A percentile compares a stretch with the other conserved stretches of the same genome.
Evolutionary conservation across 1,139 yeast species (phyloP).

Genomic region (Blastobotrys elegans): DNA sequence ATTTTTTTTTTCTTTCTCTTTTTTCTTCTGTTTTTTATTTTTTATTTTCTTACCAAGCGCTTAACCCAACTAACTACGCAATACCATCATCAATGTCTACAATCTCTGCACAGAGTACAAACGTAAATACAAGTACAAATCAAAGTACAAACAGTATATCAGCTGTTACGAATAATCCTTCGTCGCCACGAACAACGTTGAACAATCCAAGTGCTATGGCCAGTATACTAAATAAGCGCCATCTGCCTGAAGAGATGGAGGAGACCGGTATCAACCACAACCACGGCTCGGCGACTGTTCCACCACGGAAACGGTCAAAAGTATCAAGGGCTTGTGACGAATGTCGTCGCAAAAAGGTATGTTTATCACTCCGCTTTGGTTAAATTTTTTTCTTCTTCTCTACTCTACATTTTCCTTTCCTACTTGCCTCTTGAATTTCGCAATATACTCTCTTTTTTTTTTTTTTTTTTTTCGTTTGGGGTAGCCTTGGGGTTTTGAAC

Average conservation of each 20-base stretch:
- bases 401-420: background rate
- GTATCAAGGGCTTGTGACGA: slow-evolving; percentile 44
- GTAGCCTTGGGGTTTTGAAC: too few relatives aligned
- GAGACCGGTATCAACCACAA: background rate
- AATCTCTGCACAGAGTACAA: background rate
- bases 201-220: background rate
- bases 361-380: too few relatives aligned
- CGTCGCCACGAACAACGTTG: background rate
- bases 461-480: too few relatives aligned
- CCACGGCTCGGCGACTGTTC: slow-evolving; percentile 13
- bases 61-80: background rate
- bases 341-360: slow-evolving; percentile 38
- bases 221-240: background rate
- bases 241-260: background rate
- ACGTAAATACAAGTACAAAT: background rate
- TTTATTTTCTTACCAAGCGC: background rate
- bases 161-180: too few relatives aligned
- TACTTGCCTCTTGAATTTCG: too few relatives aligned
- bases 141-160: too few relatives aligned
- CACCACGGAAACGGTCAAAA: slow-evolving; percentile 38
- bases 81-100: background rate
- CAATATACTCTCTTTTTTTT: too few relatives aligned
- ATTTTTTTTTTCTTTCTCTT: background rate
- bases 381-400: background rate
- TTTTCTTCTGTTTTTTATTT: background rate